Percentiles rank a stretch among this genome's conserved stretches.
These are phyloP conservation scores for Solanum aculeatissimum DNA, from an alignment of 305 asterid genomes.

Conservation along the genomic window DNA sequence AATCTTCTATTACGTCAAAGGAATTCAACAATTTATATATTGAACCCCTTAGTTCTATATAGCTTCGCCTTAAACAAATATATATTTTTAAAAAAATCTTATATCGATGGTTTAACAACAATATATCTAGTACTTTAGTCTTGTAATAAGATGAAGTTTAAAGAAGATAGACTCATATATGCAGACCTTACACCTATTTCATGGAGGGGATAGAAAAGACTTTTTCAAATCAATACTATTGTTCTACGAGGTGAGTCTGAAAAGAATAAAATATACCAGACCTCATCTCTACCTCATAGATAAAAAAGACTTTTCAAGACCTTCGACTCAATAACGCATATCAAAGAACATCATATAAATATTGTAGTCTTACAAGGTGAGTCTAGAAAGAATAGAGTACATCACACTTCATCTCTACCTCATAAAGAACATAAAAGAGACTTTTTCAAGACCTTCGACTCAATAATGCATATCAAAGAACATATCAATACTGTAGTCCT, in stretches of 20 bases:
- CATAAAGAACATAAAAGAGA: not conserved
- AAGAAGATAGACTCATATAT: too few relatives aligned
- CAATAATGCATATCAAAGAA: not conserved
- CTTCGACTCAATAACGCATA: not conserved
- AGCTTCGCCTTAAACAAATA: not conserved
- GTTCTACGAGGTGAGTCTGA: not conserved
- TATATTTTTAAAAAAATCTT: not conserved
- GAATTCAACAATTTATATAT: not conserved
- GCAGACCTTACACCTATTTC: not conserved
- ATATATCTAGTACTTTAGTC: too few relatives aligned
- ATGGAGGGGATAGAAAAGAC: not conserved
- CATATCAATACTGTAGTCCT: not conserved
- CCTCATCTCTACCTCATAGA: not conserved
- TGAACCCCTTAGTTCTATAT: not conserved
- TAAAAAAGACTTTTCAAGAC: not conserved
- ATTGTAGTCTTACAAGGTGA: not conserved
- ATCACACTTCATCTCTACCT: not conserved
- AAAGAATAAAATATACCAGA: not conserved
- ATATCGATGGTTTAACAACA: not conserved
- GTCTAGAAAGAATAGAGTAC: not conserved
- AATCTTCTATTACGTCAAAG: not conserved
- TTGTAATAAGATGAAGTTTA: too few relatives aligned
- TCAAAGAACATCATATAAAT: not conserved
- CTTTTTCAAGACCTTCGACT: not conserved
- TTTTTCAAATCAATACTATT: not conserved